Conservation (phyloP, 352 stramenopile genomes). For the Pythium folliculosum region DNA sequence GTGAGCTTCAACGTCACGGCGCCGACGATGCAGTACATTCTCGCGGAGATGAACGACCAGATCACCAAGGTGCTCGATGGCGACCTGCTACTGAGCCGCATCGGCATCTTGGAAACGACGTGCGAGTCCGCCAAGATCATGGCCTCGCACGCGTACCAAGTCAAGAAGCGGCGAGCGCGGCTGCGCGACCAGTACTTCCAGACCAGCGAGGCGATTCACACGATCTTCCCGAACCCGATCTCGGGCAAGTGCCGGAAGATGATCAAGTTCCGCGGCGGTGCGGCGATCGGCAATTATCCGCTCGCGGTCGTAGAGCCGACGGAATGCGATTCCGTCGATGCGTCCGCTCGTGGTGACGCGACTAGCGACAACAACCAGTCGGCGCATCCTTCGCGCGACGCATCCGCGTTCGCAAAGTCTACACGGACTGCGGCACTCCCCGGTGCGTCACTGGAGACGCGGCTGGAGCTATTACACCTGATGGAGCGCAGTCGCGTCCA, state of each 20-base stretch:
- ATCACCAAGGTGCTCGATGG: slow-evolving; percentile 58
- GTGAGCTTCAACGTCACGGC: slow-evolving; percentile 44
- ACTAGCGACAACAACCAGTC: neutral
- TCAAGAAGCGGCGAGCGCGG: slow-evolving; percentile 37
- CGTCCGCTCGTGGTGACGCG: neutral
- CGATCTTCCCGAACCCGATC: slow-evolving; percentile 52
- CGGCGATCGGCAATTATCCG: slow-evolving; percentile 49
- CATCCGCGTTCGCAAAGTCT: neutral
- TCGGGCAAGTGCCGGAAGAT: slow-evolving; percentile 56
- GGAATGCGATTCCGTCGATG: neutral
- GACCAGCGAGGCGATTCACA: slow-evolving; percentile 58
- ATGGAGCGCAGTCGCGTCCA: slow-evolving; percentile 21
- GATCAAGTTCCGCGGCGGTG: slow-evolving; percentile 50
- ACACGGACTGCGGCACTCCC: slow-evolving; percentile 12
- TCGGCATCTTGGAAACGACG: slow-evolving; percentile 62
- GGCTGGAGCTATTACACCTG: slow-evolving; percentile 32
- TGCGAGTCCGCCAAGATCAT: slow-evolving; percentile 50
- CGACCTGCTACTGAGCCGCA: slow-evolving; percentile 51
- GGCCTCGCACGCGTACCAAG: slow-evolving; percentile 45
- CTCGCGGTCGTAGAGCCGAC: neutral
- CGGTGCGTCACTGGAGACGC: slow-evolving; percentile 25
- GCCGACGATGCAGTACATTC: slow-evolving; percentile 43
- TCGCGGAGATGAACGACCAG: slow-evolving; percentile 41
- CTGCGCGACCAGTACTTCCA: slow-evolving; percentile 66
- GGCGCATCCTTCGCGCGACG: neutral